Conservation (phyloP, 2,329 filamentous ascomycete species). For the Didymella glomerata region DNA sequence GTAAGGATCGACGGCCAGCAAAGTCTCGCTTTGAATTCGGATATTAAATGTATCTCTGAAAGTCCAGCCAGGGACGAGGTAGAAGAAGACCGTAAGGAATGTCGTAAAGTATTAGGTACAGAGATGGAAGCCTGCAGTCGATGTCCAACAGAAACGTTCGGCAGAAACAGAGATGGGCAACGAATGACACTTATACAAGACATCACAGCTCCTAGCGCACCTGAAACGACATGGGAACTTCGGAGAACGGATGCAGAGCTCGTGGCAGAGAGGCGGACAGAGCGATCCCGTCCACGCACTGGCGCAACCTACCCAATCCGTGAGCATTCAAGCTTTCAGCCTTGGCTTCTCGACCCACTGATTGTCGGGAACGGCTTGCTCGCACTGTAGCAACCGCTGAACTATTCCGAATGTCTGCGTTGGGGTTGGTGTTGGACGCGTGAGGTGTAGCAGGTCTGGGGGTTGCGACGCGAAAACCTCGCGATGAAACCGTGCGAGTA, state of each 20-base stretch:
- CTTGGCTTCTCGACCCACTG: slow-evolving; percentile 42
- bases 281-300: slow-evolving; percentile 45
- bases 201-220: slow-evolving; percentile 41
- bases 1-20: slow-evolving; percentile 46
- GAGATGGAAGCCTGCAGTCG: slow-evolving; percentile 46
- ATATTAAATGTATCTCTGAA: slow-evolving; percentile 47
- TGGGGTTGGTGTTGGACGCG: slow-evolving; percentile 44
- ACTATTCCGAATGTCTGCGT: slow-evolving; percentile 28
- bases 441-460: slow-evolving; percentile 49
- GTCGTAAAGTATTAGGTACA: slow-evolving; percentile 49
- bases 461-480: slow-evolving; percentile 48
- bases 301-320: slow-evolving; percentile 40
- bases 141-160: slow-evolving; percentile 47
- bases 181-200: slow-evolving; percentile 51
- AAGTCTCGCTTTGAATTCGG: slow-evolving; percentile 50
- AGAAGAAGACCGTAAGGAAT: slow-evolving; percentile 50
- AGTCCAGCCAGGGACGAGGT: slow-evolving; percentile 54
- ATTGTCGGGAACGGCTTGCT: slow-evolving; percentile 39
- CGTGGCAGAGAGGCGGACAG: slow-evolving; percentile 42
- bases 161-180: slow-evolving; percentile 50
- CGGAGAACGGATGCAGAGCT: slow-evolving; percentile 48
- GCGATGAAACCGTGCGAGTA: slow-evolving; percentile 48
- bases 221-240: slow-evolving; percentile 52
- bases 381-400: slow-evolving; percentile 42
- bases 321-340: slow-evolving; percentile 45